phyloP scores from a whole-genome alignment of 2,329 filamentous ascomycete genomes.

The Fusarium tuaranense region DNA sequence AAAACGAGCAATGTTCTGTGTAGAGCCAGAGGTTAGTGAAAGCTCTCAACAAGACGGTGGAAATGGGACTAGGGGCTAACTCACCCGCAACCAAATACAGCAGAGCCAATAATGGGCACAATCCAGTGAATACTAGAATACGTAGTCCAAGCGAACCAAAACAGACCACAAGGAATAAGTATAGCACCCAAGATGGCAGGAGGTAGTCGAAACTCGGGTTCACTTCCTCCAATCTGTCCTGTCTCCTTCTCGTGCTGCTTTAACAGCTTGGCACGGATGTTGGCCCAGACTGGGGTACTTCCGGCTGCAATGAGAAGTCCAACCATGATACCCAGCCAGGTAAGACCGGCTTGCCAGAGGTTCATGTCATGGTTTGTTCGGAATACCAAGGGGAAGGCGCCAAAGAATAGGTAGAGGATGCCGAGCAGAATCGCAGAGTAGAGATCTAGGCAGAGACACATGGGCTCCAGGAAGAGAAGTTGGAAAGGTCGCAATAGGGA shows the following conservation, averaged over 20 bases:
- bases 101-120: constrained; percentile 27
- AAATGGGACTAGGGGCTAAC: background rate
- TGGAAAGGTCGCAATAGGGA: constrained; percentile 76
- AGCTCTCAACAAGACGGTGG: background rate
- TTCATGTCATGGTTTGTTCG: constrained; percentile 76
- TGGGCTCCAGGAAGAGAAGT: constrained; percentile 80
- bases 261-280: constrained; percentile 10
- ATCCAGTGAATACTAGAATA: constrained; percentile 30
- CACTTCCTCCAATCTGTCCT: constrained; percentile 7
- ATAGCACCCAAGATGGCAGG: constrained; percentile 23
- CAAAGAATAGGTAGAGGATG: constrained; percentile 87
- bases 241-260: constrained; percentile 16
- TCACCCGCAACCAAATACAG: constrained; percentile 35
- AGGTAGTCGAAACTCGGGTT: constrained; percentile 28
- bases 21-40: background rate
- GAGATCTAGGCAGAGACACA: constrained; percentile 81
- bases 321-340: constrained; percentile 27
- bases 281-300: constrained; percentile 28
- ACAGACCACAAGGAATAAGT: constrained; percentile 25
- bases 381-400: constrained; percentile 85
- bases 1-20: constrained; percentile 21
- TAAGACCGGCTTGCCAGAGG: constrained; percentile 64
- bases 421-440: constrained; percentile 85
- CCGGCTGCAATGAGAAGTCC: constrained; percentile 9
- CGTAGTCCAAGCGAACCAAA: constrained; percentile 36